phyloP scores from a whole-genome alignment of 2,329 filamentous ascomycete genomes.

The Pseudogymnoascus sp. region DNA sequence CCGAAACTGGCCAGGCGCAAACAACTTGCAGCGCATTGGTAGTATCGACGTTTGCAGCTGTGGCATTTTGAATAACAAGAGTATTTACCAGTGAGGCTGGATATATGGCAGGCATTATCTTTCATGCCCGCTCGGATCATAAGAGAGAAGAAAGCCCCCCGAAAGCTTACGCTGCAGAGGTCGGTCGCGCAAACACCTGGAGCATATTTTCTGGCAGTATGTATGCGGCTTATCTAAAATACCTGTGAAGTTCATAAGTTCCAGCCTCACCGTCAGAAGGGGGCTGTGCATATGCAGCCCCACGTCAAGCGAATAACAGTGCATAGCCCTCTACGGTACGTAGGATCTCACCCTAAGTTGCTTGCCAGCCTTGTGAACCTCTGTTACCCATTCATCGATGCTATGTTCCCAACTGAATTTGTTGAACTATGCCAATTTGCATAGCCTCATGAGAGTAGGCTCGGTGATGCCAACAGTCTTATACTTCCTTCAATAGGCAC shows the following conservation, averaged over 20 bases:
- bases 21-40: slow-evolving; percentile 35
- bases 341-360: background rate
- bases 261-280: background rate
- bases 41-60: slow-evolving; percentile 16
- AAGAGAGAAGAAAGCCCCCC: background rate
- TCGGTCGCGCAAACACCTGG: background rate
- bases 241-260: background rate
- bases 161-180: background rate
- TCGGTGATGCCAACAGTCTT: background rate
- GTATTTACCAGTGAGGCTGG: slow-evolving; percentile 24
- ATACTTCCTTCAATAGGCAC: background rate
- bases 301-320: background rate
- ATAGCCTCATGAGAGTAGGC: background rate
- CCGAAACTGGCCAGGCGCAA: slow-evolving; percentile 48
- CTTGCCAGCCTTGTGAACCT: background rate
- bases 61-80: slow-evolving; percentile 15
- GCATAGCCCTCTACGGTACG: background rate
- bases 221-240: background rate
- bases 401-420: background rate
- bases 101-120: slow-evolving; percentile 30
- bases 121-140: background rate
- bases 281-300: background rate
- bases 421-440: background rate
- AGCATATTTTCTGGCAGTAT: background rate
- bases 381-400: background rate